Percentiles rank a stretch among this genome's conserved stretches.
These are phyloP conservation scores for Penicillium chermesinum DNA, from an alignment of 495 filamentous ascomycete species.

Conservation along the genomic window DNA sequence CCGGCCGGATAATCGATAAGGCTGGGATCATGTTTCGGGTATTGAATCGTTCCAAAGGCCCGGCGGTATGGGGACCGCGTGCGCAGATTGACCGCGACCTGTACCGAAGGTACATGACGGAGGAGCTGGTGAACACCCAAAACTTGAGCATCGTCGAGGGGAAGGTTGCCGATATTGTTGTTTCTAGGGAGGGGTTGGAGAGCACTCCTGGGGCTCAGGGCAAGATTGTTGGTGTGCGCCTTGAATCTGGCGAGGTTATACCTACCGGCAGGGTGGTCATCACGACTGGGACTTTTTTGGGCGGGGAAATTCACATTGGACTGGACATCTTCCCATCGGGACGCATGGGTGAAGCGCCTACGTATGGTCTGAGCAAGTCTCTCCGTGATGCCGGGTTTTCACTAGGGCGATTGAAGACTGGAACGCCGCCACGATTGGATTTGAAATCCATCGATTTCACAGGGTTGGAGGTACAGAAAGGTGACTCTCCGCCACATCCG, in stretches of 20 bases:
- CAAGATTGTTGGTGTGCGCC: conserved; percentile 76
- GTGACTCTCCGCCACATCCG: conserved; percentile 80
- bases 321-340: conserved; percentile 79
- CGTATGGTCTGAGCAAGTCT: conserved; percentile 89
- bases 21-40: conserved; percentile 88
- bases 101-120: conserved; percentile 87
- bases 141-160: conserved; percentile 76
- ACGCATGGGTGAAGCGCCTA: conserved; percentile 90
- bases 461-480: conserved; percentile 62
- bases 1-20: conserved; percentile 86
- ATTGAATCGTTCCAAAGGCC: conserved; percentile 83
- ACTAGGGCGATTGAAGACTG: conserved; percentile 88
- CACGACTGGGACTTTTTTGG: conserved; percentile 92
- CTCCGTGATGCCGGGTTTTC: conserved; percentile 85
- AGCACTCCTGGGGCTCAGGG: conserved; percentile 51
- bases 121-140: conserved; percentile 71
- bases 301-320: conserved; percentile 96
- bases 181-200: conserved; percentile 46
- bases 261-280: conserved; percentile 80
- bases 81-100: conserved; percentile 93
- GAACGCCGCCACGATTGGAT: conserved; percentile 85
- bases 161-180: conserved; percentile 87
- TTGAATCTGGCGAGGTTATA: conserved; percentile 86
- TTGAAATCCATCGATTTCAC: conserved; percentile 77
- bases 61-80: conserved; percentile 93